phyloP scores from a whole-genome alignment of 1,284 basidiomycete species.

The Fistulinella staudtii region DNA sequence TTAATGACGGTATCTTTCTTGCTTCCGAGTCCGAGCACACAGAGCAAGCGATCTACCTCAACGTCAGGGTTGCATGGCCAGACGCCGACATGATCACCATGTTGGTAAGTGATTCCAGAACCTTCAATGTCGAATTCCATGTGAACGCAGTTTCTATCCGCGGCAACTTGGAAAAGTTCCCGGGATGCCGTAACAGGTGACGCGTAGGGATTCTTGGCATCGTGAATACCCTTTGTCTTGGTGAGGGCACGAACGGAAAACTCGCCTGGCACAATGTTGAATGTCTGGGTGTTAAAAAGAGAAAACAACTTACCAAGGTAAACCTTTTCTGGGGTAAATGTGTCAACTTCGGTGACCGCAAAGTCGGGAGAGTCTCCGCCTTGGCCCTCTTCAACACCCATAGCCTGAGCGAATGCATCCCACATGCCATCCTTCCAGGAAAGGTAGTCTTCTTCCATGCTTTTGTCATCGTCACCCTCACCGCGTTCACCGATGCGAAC shows the following conservation, averaged over 20 bases:
- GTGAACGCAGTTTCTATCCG: conserved; percentile 92
- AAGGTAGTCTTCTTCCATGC: conserved; percentile 99
- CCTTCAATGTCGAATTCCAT: conserved; percentile 94
- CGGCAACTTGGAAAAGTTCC: conserved; percentile 78
- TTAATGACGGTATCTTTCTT: conserved; percentile 82
- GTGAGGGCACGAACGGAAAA: conserved; percentile 88
- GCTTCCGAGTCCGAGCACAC: conserved; percentile 77
- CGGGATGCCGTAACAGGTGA: conserved; percentile 75
- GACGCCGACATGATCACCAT: conserved; percentile 95
- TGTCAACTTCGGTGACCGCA: conserved; percentile 77
- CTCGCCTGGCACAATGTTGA: conserved; percentile 53
- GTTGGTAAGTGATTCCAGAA: conserved; percentile 97
- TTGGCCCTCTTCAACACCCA: conserved; percentile 93
- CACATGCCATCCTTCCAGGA: conserved; percentile 99
- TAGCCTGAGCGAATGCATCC: conserved; percentile 75
- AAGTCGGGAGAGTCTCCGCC: conserved; percentile 97
- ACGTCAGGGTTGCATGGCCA: conserved; percentile 95
- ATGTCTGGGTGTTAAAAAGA: background rate
- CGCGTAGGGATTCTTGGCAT: conserved; percentile 95
- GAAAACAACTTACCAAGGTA: conserved; percentile 66
- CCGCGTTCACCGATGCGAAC: conserved; percentile 86
- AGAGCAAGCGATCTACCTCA: conserved; percentile 88
- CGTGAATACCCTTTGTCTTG: conserved; percentile 89
- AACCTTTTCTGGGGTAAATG: conserved; percentile 78
- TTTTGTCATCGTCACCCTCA: conserved; percentile 98